phyloP scores from a whole-genome alignment of 225 moss, liverwort and hornwort species.

The Climacium dendroides region DNA sequence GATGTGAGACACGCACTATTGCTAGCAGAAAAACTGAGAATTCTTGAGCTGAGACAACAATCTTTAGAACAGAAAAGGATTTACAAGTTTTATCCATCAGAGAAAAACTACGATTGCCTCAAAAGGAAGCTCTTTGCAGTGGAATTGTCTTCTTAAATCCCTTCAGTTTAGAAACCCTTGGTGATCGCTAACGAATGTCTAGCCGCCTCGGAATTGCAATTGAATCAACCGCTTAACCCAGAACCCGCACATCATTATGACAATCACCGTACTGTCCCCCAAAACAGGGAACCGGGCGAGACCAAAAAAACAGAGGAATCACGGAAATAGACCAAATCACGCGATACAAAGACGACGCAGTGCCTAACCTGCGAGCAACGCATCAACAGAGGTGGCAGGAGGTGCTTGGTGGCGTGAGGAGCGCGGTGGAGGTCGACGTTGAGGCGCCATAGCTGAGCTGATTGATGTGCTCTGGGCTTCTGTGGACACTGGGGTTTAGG shows the following conservation, averaged over 20 bases:
- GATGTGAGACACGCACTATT: background rate
- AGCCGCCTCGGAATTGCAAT: background rate
- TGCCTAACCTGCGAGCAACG: constrained; percentile 10
- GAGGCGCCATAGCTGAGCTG: constrained; percentile 20
- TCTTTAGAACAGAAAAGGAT: background rate
- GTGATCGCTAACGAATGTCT: background rate
- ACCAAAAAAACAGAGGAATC: background rate
- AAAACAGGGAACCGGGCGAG: background rate
- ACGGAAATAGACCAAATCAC: background rate
- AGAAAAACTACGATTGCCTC: background rate
- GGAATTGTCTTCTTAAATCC: background rate
- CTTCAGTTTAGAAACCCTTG: background rate
- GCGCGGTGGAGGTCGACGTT: constrained; percentile 12
- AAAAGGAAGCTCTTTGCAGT: background rate
- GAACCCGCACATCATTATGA: background rate
- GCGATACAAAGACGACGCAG: background rate
- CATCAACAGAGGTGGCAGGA: constrained; percentile 3
- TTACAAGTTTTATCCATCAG: too few species aligned
- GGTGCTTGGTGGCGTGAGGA: background rate
- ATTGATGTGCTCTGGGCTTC: background rate
- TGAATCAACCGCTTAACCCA: background rate
- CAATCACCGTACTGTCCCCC: background rate
- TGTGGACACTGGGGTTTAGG: background rate
- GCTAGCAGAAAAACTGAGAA: background rate
- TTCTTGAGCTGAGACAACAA: background rate